Percentiles rank a stretch among this genome's conserved stretches.
phyloP scores from a whole-genome alignment of 2,329 filamentous ascomycete species.

The Amauroascus niger region DNA sequence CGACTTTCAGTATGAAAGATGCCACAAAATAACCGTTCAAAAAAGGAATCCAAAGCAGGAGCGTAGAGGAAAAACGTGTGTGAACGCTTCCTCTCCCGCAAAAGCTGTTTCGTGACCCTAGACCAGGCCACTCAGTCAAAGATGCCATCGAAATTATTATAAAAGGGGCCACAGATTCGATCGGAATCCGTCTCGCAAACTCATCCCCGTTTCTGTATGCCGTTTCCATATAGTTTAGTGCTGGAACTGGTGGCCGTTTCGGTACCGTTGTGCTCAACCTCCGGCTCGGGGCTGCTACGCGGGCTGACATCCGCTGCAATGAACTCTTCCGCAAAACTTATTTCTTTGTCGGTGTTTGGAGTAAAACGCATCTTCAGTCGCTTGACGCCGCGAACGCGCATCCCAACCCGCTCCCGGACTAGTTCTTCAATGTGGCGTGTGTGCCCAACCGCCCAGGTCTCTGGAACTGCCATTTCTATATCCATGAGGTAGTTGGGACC shows the following conservation, averaged over 20 bases:
- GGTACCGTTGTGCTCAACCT: slow-evolving; percentile 39
- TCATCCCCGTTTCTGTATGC: neutral
- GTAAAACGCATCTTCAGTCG: slow-evolving; percentile 78
- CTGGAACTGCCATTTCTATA: slow-evolving; percentile 71
- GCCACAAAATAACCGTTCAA: neutral
- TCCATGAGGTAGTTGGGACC: slow-evolving; percentile 95
- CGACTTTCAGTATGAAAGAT: neutral
- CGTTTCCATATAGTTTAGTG: neutral
- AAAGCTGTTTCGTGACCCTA: neutral
- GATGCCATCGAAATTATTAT: neutral
- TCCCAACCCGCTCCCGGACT: slow-evolving; percentile 62
- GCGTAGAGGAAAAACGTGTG: neutral
- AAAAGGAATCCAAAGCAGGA: neutral
- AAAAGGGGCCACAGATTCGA: neutral
- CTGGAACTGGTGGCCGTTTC: neutral
- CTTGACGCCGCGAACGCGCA: slow-evolving; percentile 72
- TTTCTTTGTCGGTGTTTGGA: slow-evolving; percentile 50
- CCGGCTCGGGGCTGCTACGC: slow-evolving; percentile 51
- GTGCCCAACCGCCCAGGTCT: slow-evolving; percentile 63
- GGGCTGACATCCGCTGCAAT: slow-evolving; percentile 55
- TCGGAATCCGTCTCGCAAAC: neutral
- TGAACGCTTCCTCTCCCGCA: neutral
- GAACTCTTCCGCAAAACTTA: slow-evolving; percentile 67
- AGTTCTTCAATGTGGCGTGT: slow-evolving; percentile 59
- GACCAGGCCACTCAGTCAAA: neutral